phyloP scores from a whole-genome alignment of 352 stramenopile genomes.

The Pythium guiyangense region DNA sequence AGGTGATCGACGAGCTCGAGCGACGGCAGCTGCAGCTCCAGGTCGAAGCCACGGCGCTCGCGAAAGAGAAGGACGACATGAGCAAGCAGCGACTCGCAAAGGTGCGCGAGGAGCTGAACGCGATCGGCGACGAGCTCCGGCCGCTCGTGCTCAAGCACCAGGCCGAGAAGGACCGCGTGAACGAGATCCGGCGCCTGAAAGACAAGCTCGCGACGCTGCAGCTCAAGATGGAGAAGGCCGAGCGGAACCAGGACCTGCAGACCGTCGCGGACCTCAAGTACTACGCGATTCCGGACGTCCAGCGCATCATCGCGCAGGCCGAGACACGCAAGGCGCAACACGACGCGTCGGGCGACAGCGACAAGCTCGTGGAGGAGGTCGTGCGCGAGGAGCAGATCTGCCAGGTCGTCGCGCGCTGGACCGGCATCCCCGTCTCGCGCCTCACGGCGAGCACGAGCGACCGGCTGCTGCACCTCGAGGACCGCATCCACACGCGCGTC shows the following conservation, averaged over 20 bases:
- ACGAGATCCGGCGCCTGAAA: constrained; percentile 91
- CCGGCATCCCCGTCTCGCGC: constrained; percentile 86
- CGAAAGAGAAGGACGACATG: constrained; percentile 92
- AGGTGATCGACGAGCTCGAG: constrained; percentile 96
- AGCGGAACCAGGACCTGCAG: constrained; percentile 94
- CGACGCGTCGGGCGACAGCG: constrained; percentile 47
- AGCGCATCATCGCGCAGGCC: constrained; percentile 81
- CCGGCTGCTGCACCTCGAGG: constrained; percentile 76
- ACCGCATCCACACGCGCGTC: constrained; percentile 88
- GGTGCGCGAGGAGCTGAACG: constrained; percentile 91
- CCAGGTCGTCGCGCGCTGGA: constrained; percentile 88
- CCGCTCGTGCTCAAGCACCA: constrained; percentile 91
- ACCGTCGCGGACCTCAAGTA: constrained; percentile 96
- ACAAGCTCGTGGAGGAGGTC: constrained; percentile 81
- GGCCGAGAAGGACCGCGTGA: constrained; percentile 88
- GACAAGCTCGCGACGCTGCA: constrained; percentile 92
- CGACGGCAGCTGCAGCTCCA: constrained; percentile 92
- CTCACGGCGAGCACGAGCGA: constrained; percentile 77
- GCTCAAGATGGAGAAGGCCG: constrained; percentile 91
- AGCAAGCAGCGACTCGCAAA: constrained; percentile 89
- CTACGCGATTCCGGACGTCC: constrained; percentile 90
- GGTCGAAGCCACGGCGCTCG: constrained; percentile 92
- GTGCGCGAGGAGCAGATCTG: constrained; percentile 88
- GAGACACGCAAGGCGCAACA: constrained; percentile 66
- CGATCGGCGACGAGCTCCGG: constrained; percentile 89